Evolutionary conservation across 306 rosid genomes (phyloP).

Genomic region (Medicago arabica): DNA sequence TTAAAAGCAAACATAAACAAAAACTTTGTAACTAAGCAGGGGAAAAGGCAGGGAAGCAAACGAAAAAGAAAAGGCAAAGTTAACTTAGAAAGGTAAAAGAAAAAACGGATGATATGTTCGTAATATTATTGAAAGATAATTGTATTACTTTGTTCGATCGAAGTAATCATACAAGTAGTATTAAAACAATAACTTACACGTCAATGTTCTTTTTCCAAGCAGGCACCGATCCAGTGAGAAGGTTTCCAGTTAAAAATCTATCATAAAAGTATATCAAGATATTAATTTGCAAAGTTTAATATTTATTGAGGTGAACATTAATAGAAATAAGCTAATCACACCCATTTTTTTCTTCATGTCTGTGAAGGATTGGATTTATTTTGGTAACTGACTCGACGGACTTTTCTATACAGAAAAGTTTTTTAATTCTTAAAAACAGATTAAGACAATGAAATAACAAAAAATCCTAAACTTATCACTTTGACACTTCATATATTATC

Average conservation of each 20-base stretch:
- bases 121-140: neutral
- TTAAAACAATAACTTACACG: conserved; percentile 53
- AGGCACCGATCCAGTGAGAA: conserved; percentile 64
- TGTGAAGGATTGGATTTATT: neutral
- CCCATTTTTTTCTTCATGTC: neutral
- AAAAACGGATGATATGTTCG: neutral
- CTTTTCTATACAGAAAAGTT: conserved; percentile 8
- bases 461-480: neutral
- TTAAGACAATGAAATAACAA: conserved; percentile 1
- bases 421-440: conserved; percentile 6
- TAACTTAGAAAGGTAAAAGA: neutral
- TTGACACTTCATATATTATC: conserved; percentile 2
- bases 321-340: conserved; percentile 20
- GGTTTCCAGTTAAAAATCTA: conserved; percentile 80
- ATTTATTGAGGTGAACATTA: neutral
- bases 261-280: conserved; percentile 17
- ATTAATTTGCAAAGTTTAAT: neutral
- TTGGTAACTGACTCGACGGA: neutral
- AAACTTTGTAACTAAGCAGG: neutral
- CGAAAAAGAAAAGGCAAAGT: neutral
- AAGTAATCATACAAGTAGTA: conserved; percentile 23
- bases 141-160: neutral
- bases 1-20: neutral
- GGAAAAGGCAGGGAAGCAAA: neutral
- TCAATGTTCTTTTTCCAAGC: conserved; percentile 40